Conservation (phyloP, 2,329 filamentous ascomycete genomes). For the Pseudogymnoascus sp. region DNA sequence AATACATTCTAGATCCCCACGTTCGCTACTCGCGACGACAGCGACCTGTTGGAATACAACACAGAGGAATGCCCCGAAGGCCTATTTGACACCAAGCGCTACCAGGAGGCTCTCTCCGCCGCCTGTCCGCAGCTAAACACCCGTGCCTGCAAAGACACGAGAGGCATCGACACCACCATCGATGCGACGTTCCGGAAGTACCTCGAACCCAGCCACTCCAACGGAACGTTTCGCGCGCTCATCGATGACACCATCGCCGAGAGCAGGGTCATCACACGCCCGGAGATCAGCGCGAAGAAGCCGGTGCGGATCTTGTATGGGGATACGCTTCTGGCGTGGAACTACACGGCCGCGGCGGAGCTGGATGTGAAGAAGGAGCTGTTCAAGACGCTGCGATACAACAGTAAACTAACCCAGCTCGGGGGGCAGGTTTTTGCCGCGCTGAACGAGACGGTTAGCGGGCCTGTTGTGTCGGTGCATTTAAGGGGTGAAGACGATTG, state of each 20-base stretch:
- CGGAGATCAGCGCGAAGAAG: constrained; percentile 10
- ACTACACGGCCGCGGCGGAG: constrained; percentile 17
- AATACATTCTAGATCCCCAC: constrained; percentile 13
- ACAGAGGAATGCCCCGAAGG: constrained; percentile 11
- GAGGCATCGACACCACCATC: constrained; percentile 13
- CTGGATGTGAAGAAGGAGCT: constrained; percentile 16
- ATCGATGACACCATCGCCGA: not conserved
- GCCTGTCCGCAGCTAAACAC: constrained; percentile 16
- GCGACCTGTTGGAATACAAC: constrained; percentile 9
- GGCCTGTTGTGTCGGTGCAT: constrained; percentile 17
- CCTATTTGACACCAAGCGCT: constrained; percentile 14
- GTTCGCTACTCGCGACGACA: constrained; percentile 9
- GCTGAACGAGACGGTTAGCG: not conserved
- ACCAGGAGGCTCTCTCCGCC: constrained; percentile 7
- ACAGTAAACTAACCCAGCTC: constrained; percentile 13
- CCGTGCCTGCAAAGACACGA: constrained; percentile 15
- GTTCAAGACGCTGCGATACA: constrained; percentile 18
- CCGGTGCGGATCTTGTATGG: constrained; percentile 16
- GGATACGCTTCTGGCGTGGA: constrained; percentile 18
- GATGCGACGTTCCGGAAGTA: constrained; percentile 10
- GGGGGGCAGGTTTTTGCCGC: constrained; percentile 12
- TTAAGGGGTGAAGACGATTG: constrained; percentile 20
- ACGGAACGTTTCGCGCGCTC: constrained; percentile 10
- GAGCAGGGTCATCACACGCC: not conserved
- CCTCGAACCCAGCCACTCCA: not conserved